Base-by-base conservation (phyloP, 345 rosid genomes). In the Firmiana major region DNA sequence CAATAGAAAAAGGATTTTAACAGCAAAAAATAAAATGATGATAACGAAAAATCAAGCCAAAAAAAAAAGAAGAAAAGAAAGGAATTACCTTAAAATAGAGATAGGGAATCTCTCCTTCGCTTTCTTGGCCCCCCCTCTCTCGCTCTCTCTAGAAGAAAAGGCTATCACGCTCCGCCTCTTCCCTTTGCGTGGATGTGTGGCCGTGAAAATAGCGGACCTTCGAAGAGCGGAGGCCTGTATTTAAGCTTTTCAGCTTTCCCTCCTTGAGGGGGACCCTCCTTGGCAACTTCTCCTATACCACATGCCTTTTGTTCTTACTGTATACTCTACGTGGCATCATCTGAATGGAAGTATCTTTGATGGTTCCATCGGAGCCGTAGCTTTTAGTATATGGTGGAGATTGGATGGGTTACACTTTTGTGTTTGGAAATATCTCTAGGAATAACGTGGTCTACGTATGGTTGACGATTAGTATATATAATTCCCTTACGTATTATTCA, bases 221-320 rank as follows among this genome's bases (percentile, higher is more conserved):
- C 0, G 42, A 4, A 45, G 54, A 43, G 19, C 12, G 0, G 26
- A 49, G 6, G 59, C 43, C 45, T 17, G 42, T 70, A 70, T 70
- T 70, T 70, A 70, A 49, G 59, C 60, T 70, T 49, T 70, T 70
- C 2, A 21, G 43, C 74, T 70, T 70, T 49, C 74, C 60, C 74
- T 70, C 59, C 60, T 70, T 28, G 59, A n/a, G n/a, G n/a, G n/a
- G n/a, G n/a, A n/a, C n/a, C n/a, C n/a, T n/a, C n/a, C n/a, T n/a
- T n/a, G n/a, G n/a, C n/a, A n/a, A n/a, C n/a, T n/a, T n/a, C n/a
- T n/a, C n/a, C n/a, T n/a, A n/a, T n/a, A 31, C 40, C 40, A 5
- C 28, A 12, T 21, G 9, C 4, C 36, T 0, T 24, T 43, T 68
- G 55, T 38, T 12, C 31, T 68, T 15, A 24, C 5, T 0, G 11